Evolutionary conservation across 768 basidiomycete genomes (phyloP).

Genomic region (Sarcomyxa edulis): DNA sequence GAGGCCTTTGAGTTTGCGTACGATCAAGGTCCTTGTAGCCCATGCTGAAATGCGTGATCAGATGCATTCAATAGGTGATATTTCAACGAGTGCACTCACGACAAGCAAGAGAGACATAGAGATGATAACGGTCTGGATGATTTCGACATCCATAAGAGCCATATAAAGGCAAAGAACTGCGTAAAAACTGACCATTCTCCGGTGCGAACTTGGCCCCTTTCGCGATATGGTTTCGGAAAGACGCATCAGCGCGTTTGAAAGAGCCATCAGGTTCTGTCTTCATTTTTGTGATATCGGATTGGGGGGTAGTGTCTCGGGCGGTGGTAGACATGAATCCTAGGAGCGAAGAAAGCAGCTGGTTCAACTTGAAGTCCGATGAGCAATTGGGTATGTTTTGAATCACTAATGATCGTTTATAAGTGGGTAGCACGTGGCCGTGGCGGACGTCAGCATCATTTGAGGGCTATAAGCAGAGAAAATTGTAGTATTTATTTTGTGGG

Average conservation of each 20-base stretch:
- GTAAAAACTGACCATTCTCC: slow-evolving; percentile 56
- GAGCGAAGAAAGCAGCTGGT: no score
- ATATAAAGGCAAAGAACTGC: background rate
- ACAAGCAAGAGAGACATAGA: slow-evolving; percentile 85
- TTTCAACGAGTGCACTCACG: slow-evolving; percentile 48
- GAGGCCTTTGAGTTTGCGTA: slow-evolving; percentile 88
- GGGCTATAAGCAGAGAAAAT: no score
- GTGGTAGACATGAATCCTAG: slow-evolving; percentile 15
- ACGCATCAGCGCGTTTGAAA: slow-evolving; percentile 48
- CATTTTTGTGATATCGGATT: slow-evolving; percentile 49
- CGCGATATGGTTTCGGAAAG: slow-evolving; percentile 52
- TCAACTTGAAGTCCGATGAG: no score
- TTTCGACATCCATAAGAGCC: background rate
- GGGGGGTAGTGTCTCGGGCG: slow-evolving; percentile 26
- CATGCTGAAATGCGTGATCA: slow-evolving; percentile 49
- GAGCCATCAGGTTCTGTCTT: slow-evolving; percentile 42
- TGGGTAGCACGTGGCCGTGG: no score
- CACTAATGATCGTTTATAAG: no score
- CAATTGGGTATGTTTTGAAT: no score
- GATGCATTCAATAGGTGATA: no score
- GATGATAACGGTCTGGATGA: slow-evolving; percentile 75
- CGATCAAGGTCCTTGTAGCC: slow-evolving; percentile 89
- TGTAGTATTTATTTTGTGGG: no score
- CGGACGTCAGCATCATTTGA: no score
- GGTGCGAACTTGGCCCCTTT: slow-evolving; percentile 61